A percentile compares a stretch with the other conserved stretches of the same genome.
Evolutionary conservation across 2,329 filamentous ascomycete genomes (phyloP).

Genomic region (Neonectria hederae): DNA sequence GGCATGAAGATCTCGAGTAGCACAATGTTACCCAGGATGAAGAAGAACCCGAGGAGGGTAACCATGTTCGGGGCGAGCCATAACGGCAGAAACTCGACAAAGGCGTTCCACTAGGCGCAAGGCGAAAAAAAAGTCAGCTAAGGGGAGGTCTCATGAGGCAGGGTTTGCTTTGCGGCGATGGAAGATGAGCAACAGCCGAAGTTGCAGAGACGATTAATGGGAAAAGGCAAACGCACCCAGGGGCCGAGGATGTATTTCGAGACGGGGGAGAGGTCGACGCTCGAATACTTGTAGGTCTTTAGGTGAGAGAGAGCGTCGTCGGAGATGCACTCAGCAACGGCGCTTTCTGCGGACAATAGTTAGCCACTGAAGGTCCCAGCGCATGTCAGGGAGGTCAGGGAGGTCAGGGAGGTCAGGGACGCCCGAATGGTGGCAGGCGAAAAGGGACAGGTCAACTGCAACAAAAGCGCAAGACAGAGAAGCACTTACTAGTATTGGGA

Average conservation of each 20-base stretch:
- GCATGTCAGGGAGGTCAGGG: background rate
- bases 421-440: background rate
- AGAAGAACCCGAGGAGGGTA: constrained; percentile 92
- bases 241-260: constrained; percentile 94
- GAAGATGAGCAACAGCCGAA: background rate
- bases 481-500: constrained; percentile 46
- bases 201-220: constrained; percentile 9
- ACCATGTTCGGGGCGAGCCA: constrained; percentile 99
- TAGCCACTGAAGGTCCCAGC: background rate
- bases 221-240: constrained; percentile 73
- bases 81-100: constrained; percentile 89
- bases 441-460: background rate
- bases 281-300: constrained; percentile 96
- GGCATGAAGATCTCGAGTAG: constrained; percentile 82
- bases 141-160: constrained; percentile 21
- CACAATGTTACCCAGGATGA: constrained; percentile 86
- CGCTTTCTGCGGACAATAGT: background rate
- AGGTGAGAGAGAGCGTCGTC: constrained; percentile 92
- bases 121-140: constrained; percentile 31
- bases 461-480: background rate
- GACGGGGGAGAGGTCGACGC: constrained; percentile 93
- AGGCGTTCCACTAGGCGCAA: constrained; percentile 86
- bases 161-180: background rate
- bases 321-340: constrained; percentile 77
- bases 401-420: background rate